Base-by-base conservation (phyloP, 2,329 filamentous ascomycete genomes). In the Pleomassaria siparia region DNA sequence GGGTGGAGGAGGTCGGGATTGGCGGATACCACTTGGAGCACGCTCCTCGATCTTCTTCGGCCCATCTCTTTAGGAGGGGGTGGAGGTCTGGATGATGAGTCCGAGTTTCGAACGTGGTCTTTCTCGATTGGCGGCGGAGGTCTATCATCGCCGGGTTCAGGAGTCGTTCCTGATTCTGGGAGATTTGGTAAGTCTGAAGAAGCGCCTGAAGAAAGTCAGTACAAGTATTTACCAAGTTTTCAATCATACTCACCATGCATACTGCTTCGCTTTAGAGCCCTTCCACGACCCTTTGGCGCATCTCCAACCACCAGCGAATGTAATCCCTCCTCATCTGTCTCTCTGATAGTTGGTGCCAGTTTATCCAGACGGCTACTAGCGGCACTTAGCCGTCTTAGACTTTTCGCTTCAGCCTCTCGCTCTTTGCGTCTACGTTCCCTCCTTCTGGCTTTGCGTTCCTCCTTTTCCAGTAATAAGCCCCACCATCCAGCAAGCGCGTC, bases 401-500 rank as follows among this genome's bases (percentile, higher is more conserved):
- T 89, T 67, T 90, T 87, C 47, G 84, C 84, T 62, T 97, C 90
- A 1, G 81, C 80, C 61, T 99, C 91, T 59, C 84, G 85, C 66
- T 97, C 91, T 64, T 82, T 90, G 8, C 92, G 83, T 66, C 92
- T 96, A 44, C 84, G 82, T 61, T 96, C 91, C 53, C 86, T 80
- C 51, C 91, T 80, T 52, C 76, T 80, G 55, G 91, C 86, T 70
- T 99, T 99, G 8, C 91, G 84, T 66, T 91, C 84, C 66, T 99
- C 94, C 69, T 97, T 99, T 64, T 97, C 94, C 9, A 97, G 84
- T 30, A 99, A 74, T 22, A 99, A 73, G 2, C 89, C 88, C 94
- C 94, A 99, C 94, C 94, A 99, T 5, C 94, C 94, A 42, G 91
- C 89, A 40, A 99, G 75, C 5, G 87, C 82, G 71, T 99, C 92